Percentiles rank a stretch among this genome's conserved stretches.
Evolutionary conservation across 768 basidiomycete species (phyloP).

Genomic region (Ephemerocybe angulata): DNA sequence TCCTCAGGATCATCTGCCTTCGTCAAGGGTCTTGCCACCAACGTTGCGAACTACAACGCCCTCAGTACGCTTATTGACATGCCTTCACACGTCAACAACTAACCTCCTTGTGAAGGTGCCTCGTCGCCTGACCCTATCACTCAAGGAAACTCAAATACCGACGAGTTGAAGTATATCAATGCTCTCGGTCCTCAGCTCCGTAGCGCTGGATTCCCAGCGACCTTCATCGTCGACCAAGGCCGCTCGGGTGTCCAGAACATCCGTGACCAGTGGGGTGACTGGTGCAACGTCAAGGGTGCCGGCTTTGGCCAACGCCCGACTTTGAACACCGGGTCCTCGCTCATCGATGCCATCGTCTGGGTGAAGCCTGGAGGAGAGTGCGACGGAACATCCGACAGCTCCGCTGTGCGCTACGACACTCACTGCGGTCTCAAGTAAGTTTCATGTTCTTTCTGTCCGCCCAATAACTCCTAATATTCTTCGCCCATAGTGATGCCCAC

Average conservation of each 20-base stretch:
- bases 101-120: conserved; percentile 37
- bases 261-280: conserved; percentile 60
- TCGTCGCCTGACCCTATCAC: conserved; percentile 58
- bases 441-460: background rate
- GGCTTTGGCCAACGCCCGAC: conserved; percentile 63
- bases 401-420: conserved; percentile 49
- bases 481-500: conserved; percentile 42
- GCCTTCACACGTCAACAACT: conserved; percentile 18
- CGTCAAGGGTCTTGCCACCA: conserved; percentile 61
- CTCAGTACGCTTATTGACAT: conserved; percentile 21
- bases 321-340: conserved; percentile 46
- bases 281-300: conserved; percentile 64
- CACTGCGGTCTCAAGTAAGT: conserved; percentile 48
- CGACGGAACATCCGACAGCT: conserved; percentile 58
- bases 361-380: conserved; percentile 68
- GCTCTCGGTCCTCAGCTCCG: conserved; percentile 47
- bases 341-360: conserved; percentile 63
- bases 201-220: conserved; percentile 47
- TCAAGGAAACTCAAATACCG: conserved; percentile 56
- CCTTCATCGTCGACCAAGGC: conserved; percentile 67
- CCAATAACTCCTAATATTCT: background rate
- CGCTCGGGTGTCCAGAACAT: conserved; percentile 62
- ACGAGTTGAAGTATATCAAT: conserved; percentile 58
- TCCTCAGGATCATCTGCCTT: conserved; percentile 51
- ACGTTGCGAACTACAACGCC: conserved; percentile 48